Conservation (phyloP, 257 asterid genomes). For the Haberlea rhodopensis region DNA sequence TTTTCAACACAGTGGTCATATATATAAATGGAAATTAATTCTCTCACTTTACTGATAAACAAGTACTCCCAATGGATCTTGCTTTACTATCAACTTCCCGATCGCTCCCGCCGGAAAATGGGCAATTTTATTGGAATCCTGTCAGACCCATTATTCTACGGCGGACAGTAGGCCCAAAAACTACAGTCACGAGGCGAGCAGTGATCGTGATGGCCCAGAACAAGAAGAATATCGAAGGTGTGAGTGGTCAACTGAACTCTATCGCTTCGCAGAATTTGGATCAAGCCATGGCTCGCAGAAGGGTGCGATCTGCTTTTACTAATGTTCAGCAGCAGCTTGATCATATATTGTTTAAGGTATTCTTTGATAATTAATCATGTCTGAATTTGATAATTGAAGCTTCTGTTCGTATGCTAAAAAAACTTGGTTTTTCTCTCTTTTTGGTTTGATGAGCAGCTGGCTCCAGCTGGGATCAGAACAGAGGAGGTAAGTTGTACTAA, state of each 20-base stretch:
- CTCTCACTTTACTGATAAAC: constrained; percentile 19
- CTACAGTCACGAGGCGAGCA: constrained; percentile 21
- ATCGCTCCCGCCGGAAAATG: constrained; percentile 29
- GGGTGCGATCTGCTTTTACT: constrained; percentile 85
- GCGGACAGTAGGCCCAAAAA: constrained; percentile 19
- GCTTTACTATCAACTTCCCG: constrained; percentile 44
- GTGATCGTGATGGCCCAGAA: constrained; percentile 53
- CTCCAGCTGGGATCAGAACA: constrained; percentile 85
- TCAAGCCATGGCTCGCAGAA: constrained; percentile 83
- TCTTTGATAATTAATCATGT: not conserved
- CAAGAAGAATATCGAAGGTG: constrained; percentile 59
- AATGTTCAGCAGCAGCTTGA: constrained; percentile 70
- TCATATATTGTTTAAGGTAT: constrained; percentile 82
- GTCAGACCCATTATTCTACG: constrained; percentile 27
- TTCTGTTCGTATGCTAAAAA: not conserved
- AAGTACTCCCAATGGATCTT: constrained; percentile 43
- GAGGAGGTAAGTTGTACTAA: constrained; percentile 64
- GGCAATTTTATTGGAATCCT: constrained; percentile 24
- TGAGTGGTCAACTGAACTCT: constrained; percentile 71
- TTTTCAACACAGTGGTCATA: not conserved
- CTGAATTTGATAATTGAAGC: not conserved
- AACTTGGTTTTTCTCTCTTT: not conserved
- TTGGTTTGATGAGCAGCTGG: constrained; percentile 49
- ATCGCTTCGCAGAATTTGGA: constrained; percentile 92
- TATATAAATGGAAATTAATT: not conserved